phyloP scores from a whole-genome alignment of 805 yeast genomes.

The Zygosaccharomyces bisporus region DNA sequence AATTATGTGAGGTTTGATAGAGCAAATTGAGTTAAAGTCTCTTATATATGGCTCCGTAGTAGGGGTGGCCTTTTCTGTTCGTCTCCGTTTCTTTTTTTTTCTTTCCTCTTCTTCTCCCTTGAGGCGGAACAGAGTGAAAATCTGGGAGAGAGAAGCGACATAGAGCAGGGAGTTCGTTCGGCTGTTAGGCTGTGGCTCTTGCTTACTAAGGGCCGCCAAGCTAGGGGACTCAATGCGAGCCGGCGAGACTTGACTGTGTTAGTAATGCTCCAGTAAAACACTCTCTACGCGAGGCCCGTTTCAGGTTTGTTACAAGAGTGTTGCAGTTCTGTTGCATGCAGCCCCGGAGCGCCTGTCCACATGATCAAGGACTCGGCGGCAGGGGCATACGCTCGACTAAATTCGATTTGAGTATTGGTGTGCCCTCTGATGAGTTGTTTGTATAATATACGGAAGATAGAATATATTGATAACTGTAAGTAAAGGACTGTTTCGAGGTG shows the following conservation, averaged over 20 bases:
- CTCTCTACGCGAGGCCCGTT: neutral
- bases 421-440: too few species aligned
- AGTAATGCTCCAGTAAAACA: neutral
- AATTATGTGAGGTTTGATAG: neutral
- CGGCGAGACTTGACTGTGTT: neutral
- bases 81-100: neutral
- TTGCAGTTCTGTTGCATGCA: too few species aligned
- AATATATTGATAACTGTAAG: neutral
- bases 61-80: neutral
- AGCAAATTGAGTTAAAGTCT: constrained; percentile 5
- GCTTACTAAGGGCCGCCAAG: neutral
- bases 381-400: too few species aligned
- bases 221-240: neutral
- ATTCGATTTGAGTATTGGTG: too few species aligned
- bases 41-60: neutral
- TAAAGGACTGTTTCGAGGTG: neutral
- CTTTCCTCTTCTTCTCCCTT: neutral
- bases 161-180: neutral
- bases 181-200: neutral
- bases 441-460: neutral
- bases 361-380: neutral
- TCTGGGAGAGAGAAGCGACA: neutral
- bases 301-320: neutral
- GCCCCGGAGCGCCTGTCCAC: too few species aligned
- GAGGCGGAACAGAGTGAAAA: neutral